Conservation (phyloP, 441 rosid genomes). For the Gossypium davidsonii region DNA sequence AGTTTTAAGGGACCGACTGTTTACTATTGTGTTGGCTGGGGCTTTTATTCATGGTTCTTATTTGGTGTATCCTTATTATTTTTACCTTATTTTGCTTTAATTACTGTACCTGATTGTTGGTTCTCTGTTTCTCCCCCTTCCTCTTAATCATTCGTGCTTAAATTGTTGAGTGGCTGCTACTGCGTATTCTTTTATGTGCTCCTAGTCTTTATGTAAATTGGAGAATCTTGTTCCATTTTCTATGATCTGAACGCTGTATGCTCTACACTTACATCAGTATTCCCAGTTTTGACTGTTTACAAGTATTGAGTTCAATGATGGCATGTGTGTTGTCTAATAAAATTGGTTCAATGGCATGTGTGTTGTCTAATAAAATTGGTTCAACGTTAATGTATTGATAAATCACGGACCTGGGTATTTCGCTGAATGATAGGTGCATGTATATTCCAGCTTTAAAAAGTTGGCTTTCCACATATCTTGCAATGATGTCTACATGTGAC, state of each 20-base stretch:
- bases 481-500: background rate
- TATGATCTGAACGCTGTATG: background rate
- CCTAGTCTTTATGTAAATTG: background rate
- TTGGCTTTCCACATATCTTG: background rate
- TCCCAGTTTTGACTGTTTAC: background rate
- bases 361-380: background rate
- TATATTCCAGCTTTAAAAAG: background rate
- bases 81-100: background rate
- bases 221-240: slow-evolving; percentile 2
- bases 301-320: background rate
- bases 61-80: slow-evolving; percentile 77
- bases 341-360: background rate
- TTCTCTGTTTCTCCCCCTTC: background rate
- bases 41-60: slow-evolving; percentile 83
- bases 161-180: background rate
- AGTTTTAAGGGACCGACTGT: slow-evolving; percentile 75
- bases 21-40: slow-evolving; percentile 68
- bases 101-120: background rate
- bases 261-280: background rate
- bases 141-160: background rate
- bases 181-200: slow-evolving; percentile 8
- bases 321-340: background rate
- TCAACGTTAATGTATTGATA: background rate
- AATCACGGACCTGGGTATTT: background rate
- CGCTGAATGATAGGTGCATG: background rate